phyloP scores from a whole-genome alignment of 768 basidiomycete species.

The Pleurotus platypus region DNA sequence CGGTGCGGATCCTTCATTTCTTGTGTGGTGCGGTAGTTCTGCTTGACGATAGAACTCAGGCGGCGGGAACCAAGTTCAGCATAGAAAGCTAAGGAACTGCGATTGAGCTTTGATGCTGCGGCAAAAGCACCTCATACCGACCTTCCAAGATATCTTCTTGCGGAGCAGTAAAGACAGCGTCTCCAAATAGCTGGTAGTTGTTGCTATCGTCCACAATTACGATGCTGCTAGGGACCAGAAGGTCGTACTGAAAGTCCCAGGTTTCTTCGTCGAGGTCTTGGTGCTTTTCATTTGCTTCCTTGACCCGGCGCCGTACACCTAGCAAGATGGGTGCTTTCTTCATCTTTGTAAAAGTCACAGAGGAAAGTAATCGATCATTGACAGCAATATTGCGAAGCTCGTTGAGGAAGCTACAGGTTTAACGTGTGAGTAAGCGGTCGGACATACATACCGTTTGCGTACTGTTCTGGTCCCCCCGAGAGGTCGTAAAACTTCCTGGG shows the following conservation, averaged over 20 bases:
- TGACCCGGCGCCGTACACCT: slow-evolving; percentile 59
- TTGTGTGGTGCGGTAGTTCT: slow-evolving; percentile 63
- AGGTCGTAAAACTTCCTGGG: slow-evolving; percentile 70
- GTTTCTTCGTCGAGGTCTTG: slow-evolving; percentile 66
- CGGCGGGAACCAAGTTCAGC: slow-evolving; percentile 67
- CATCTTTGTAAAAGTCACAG: slow-evolving; percentile 59
- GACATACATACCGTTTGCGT: slow-evolving; percentile 16
- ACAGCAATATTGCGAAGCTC: slow-evolving; percentile 88
- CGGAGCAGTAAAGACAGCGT: slow-evolving; percentile 71
- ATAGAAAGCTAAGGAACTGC: slow-evolving; percentile 59
- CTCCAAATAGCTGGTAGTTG: slow-evolving; percentile 74
- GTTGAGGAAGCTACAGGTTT: slow-evolving; percentile 58
- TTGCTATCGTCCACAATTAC: slow-evolving; percentile 87
- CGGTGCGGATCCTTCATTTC: slow-evolving; percentile 47
- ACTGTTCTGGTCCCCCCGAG: slow-evolving; percentile 70
- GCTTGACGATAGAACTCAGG: slow-evolving; percentile 70
- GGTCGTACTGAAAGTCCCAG: slow-evolving; percentile 69
- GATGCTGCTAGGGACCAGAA: slow-evolving; percentile 66
- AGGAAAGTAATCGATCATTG: slow-evolving; percentile 56
- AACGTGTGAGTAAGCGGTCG: no score
- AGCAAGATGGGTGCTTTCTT: slow-evolving; percentile 69
- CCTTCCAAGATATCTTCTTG: slow-evolving; percentile 92
- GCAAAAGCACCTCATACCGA: slow-evolving; percentile 18
- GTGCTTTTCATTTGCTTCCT: slow-evolving; percentile 19
- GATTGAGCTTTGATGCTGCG: slow-evolving; percentile 2